Evolutionary conservation across 2,329 filamentous ascomycete genomes (phyloP), one percentile per base, ranked within the genome.

Genomic region (Thelonectria discophora): DNA sequence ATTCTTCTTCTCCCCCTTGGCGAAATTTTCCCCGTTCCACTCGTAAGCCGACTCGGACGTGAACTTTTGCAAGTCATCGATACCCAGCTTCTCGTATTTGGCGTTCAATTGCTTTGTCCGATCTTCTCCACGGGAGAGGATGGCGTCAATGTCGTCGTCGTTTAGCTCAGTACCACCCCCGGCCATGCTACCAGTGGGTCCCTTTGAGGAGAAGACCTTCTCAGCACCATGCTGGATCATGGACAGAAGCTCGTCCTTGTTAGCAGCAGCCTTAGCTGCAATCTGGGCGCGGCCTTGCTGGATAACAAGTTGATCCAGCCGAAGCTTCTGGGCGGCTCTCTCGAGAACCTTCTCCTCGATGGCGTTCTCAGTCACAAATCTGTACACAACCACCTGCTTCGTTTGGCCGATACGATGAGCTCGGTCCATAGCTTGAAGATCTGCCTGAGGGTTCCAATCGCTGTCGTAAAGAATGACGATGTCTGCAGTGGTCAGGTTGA

Each of bases 211-310:
- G 80, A 99, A 98, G 0, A 99, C 91, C 68, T 92, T 93, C 75
- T 96, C 93, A n/a, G 96, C 95, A 63, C 95, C 95, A 73, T 99
- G 95, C 76, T 99, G 95, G 73, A 99, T 99, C 95, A 99, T 99
- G 65, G 88, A 95, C 46, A 99, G 82, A 43, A 99, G 86, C 73
- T 99, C 95, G 65, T 98, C 95, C 79, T 99, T 99, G 64, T 93
- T 97, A 1, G 94, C 93, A 8, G 94, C 93, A 50, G 92, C 91
- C 82, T 97, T 97, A 18, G 90, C 90, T 55, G 93, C 93, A 65
- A 90, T 91, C 76, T 98, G 95, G 50, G 94, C 90, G 65, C 95
- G 92, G 17, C 95, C 95, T 81, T 99, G 95, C 74, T 99, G 95
- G 72, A 99, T 99, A 70, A 99, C 95, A 20, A 99, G 85, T 77